phyloP scores from a whole-genome alignment of 2,329 filamentous ascomycete species.

The Thielaviopsis cerberus region DNA sequence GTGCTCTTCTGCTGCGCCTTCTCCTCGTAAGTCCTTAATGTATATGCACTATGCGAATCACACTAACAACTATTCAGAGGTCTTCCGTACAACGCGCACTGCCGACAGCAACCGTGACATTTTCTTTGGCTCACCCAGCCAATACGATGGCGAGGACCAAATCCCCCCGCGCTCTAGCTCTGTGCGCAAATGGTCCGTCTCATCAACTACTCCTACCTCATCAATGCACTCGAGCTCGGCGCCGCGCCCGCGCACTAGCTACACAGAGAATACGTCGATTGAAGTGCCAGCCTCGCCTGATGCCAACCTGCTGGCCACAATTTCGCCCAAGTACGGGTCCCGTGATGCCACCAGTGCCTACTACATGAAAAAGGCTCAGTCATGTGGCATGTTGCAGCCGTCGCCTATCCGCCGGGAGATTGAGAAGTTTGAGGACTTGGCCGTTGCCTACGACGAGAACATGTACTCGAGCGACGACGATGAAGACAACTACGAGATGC shows the following conservation, averaged over 20 bases:
- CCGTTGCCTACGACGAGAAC: neutral
- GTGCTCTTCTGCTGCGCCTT: constrained; percentile 11
- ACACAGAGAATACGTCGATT: constrained; percentile 28
- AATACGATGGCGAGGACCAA: constrained; percentile 18
- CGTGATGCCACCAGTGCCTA: constrained; percentile 11
- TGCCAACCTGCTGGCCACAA: constrained; percentile 11
- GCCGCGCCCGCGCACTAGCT: constrained; percentile 23
- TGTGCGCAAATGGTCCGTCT: constrained; percentile 23
- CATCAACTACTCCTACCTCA: constrained; percentile 25
- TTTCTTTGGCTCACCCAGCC: constrained; percentile 14
- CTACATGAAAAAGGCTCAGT: constrained; percentile 8
- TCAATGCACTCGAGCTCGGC: constrained; percentile 24
- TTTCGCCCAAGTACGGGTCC: constrained; percentile 13
- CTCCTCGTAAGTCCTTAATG: constrained; percentile 5
- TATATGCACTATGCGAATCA: neutral
- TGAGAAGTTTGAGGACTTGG: neutral
- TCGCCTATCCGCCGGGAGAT: constrained; percentile 1
- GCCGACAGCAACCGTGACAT: constrained; percentile 9
- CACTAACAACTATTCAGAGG: neutral
- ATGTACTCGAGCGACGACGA: constrained; percentile 3
- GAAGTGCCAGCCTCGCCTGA: constrained; percentile 18
- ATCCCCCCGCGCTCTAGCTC: constrained; percentile 20
- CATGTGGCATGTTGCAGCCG: constrained; percentile 4
- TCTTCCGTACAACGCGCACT: constrained; percentile 8
- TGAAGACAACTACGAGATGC: neutral